A percentile compares a stretch with the other conserved stretches of the same genome.
Evolutionary conservation across 139 green algal genomes (phyloP).

Genomic region (Parachlorella kessleri): DNA sequence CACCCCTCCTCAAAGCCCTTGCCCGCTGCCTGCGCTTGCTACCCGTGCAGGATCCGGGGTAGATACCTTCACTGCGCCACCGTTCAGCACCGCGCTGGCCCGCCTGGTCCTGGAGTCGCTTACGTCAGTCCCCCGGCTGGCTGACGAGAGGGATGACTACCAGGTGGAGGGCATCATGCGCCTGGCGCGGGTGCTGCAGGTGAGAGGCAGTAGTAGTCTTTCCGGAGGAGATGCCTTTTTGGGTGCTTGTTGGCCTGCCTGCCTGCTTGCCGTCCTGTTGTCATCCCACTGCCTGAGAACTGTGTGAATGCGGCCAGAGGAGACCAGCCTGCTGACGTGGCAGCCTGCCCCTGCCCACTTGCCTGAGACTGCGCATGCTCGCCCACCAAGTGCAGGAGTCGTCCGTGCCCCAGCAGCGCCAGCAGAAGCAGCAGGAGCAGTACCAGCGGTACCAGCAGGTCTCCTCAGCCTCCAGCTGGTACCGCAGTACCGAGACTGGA

Average conservation of each 20-base stretch:
- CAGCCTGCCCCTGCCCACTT: too few species aligned
- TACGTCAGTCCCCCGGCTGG: slow-evolving; percentile 37
- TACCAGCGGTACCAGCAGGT: too few species aligned
- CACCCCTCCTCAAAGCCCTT: neutral
- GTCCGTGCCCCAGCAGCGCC: too few species aligned
- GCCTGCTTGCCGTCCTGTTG: neutral
- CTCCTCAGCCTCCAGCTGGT: too few species aligned
- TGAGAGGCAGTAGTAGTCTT: neutral
- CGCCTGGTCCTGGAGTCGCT: slow-evolving; percentile 38
- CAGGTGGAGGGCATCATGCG: slow-evolving; percentile 49
- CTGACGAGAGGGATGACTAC: slow-evolving; percentile 33
- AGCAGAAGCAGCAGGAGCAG: too few species aligned
- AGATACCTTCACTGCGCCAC: too few species aligned
- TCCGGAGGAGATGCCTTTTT: neutral
- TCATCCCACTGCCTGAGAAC: neutral
- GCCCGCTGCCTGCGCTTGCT: neutral
- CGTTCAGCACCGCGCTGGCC: too few species aligned
- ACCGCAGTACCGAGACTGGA: too few species aligned
- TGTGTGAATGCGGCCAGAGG: slow-evolving; percentile 4
- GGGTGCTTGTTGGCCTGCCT: neutral
- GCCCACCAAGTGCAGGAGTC: too few species aligned
- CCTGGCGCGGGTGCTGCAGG: slow-evolving; percentile 33
- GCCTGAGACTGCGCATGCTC: too few species aligned
- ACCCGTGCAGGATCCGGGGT: neutral
- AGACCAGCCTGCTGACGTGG: neutral